Evolutionary conservation across 352 stramenopile species (phyloP).

Genomic region (Phytophthora chlamydospora): DNA sequence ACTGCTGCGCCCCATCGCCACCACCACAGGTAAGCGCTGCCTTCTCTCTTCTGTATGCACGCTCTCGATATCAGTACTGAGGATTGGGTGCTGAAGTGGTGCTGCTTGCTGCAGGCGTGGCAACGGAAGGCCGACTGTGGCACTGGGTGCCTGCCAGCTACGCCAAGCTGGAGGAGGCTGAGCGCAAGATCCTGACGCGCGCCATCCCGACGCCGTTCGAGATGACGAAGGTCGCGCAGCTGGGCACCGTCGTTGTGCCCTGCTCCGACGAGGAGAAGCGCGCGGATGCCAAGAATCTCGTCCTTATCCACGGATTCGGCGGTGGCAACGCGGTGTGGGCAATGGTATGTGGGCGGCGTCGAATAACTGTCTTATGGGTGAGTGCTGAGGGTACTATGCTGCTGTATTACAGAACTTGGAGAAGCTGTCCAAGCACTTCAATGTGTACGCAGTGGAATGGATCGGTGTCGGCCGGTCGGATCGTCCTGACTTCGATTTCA

Average conservation of each 20-base stretch:
- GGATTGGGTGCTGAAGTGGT: conserved; percentile 41
- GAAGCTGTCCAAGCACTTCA: conserved; percentile 77
- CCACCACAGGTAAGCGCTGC: conserved; percentile 36
- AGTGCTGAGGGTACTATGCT: conserved; percentile 11
- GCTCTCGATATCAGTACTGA: conserved; percentile 14
- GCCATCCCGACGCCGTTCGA: conserved; percentile 58
- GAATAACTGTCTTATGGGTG: neutral
- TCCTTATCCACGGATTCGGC: conserved; percentile 84
- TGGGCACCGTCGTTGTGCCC: conserved; percentile 82
- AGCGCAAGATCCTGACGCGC: conserved; percentile 66
- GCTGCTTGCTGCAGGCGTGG: conserved; percentile 58
- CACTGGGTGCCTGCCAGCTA: conserved; percentile 82
- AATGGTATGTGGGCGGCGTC: conserved; percentile 39
- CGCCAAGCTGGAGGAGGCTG: conserved; percentile 59
- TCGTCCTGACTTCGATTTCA: conserved; percentile 73
- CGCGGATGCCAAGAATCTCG: conserved; percentile 63
- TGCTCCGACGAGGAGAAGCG: conserved; percentile 68
- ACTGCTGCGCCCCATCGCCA: conserved; percentile 38
- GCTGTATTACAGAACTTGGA: conserved; percentile 60
- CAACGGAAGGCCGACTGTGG: conserved; percentile 65
- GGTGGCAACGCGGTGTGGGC: conserved; percentile 84
- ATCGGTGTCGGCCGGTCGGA: conserved; percentile 82
- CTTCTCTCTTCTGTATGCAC: neutral
- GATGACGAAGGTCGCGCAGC: conserved; percentile 80
- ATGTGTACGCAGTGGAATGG: conserved; percentile 90